These are phyloP conservation scores for Ceratocystis lukuohia DNA, from an alignment of 2,329 filamentous ascomycete genomes.

Conservation along the genomic window DNA sequence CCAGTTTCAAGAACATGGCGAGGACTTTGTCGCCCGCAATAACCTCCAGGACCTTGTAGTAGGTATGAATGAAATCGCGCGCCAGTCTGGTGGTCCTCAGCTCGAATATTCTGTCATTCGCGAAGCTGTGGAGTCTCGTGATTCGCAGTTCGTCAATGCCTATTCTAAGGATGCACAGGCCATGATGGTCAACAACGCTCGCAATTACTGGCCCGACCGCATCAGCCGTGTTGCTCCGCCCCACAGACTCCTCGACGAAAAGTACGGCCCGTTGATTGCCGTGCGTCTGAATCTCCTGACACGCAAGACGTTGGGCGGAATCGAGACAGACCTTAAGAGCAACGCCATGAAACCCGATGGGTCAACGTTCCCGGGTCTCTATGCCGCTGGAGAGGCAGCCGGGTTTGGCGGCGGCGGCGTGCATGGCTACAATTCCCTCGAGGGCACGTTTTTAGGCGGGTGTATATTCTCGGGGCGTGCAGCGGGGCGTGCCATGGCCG, in stretches of 20 bases:
- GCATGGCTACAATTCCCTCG: slow-evolving; percentile 48
- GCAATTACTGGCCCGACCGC: slow-evolving; percentile 42
- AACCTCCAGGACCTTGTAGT: slow-evolving; percentile 41
- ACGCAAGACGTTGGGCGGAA: slow-evolving; percentile 45
- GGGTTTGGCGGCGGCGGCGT: slow-evolving; percentile 50
- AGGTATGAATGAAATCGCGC: slow-evolving; percentile 45
- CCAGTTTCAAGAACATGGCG: slow-evolving; percentile 44
- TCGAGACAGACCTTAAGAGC: slow-evolving; percentile 45
- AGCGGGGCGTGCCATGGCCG: slow-evolving; percentile 41
- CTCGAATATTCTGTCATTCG: slow-evolving; percentile 35
- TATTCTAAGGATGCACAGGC: slow-evolving; percentile 49
- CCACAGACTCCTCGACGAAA: slow-evolving; percentile 40
- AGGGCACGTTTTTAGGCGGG: slow-evolving; percentile 49
- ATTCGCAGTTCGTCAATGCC: slow-evolving; percentile 41
- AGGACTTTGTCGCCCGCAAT: slow-evolving; percentile 46
- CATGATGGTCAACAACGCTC: slow-evolving; percentile 46
- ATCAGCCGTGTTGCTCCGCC: slow-evolving; percentile 39
- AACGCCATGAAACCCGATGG: slow-evolving; percentile 40
- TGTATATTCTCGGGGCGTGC: slow-evolving; percentile 49
- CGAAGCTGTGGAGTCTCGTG: slow-evolving; percentile 38
- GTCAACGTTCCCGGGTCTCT: slow-evolving; percentile 38
- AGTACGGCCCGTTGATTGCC: slow-evolving; percentile 46
- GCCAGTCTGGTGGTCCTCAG: slow-evolving; percentile 32
- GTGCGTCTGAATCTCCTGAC: slow-evolving; percentile 48
- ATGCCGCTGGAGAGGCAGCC: slow-evolving; percentile 46